A percentile compares a stretch with the other conserved stretches of the same genome.
Evolutionary conservation across 495 filamentous ascomycete genomes (phyloP).

Genomic region (Hypoxylon subgilvum): DNA sequence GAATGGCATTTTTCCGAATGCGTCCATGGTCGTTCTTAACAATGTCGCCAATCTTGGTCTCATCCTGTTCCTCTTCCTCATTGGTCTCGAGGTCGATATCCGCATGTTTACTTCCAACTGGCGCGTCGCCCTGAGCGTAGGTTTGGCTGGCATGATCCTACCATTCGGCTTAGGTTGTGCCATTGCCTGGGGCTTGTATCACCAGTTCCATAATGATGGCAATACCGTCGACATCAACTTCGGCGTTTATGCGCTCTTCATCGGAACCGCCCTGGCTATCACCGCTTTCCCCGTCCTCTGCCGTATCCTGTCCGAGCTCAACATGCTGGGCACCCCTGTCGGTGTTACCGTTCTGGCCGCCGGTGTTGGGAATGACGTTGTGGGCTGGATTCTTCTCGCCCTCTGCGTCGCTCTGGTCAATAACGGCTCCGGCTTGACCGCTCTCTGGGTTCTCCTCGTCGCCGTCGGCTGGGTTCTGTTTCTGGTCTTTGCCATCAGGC

Average conservation of each 20-base stretch:
- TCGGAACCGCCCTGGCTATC: slow-evolving; percentile 93
- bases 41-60: slow-evolving; percentile 90
- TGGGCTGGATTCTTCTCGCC: slow-evolving; percentile 92
- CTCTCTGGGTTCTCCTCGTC: slow-evolving; percentile 83
- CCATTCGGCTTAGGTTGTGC: slow-evolving; percentile 73
- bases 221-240: slow-evolving; percentile 71
- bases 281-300: slow-evolving; percentile 96
- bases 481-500: slow-evolving; percentile 75
- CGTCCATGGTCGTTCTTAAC: slow-evolving; percentile 74
- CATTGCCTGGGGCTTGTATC: slow-evolving; percentile 85
- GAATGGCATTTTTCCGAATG: slow-evolving; percentile 74
- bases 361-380: slow-evolving; percentile 93
- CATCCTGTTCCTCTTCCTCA: slow-evolving; percentile 88
- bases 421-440: slow-evolving; percentile 80
- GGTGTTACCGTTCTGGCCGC: slow-evolving; percentile 92
- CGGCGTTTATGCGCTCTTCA: slow-evolving; percentile 86
- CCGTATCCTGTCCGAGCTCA: slow-evolving; percentile 91
- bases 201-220: slow-evolving; percentile 73
- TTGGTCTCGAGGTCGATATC: slow-evolving; percentile 91
- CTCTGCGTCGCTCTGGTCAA: slow-evolving; percentile 95
- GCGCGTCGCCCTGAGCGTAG: slow-evolving; percentile 81
- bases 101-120: slow-evolving; percentile 86
- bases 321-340: slow-evolving; percentile 81
- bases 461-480: slow-evolving; percentile 79
- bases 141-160: slow-evolving; percentile 82